A percentile compares a stretch with the other conserved stretches of the same genome.
Conservation (phyloP, 768 basidiomycete genomes). For the Suillus sp. region DNA sequence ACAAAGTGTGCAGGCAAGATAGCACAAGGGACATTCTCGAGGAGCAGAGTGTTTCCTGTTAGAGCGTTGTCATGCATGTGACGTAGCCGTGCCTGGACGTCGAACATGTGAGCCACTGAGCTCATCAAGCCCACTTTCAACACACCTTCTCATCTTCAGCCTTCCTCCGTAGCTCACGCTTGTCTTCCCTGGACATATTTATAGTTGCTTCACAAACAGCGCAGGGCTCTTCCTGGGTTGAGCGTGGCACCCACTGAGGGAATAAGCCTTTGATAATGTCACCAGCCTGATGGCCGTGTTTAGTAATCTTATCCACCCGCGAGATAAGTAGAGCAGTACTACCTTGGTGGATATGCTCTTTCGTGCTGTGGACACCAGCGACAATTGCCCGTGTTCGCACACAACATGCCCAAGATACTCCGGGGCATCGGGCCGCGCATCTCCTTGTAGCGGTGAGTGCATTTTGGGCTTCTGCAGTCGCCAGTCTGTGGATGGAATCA, state of each 20-base stretch:
- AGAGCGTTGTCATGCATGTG: conserved; percentile 61
- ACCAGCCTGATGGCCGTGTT: conserved; percentile 49
- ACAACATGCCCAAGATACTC: conserved; percentile 60
- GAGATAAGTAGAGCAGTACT: conserved; percentile 16
- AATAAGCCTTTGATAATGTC: conserved; percentile 57
- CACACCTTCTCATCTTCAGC: conserved; percentile 81
- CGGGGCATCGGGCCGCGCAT: conserved; percentile 66
- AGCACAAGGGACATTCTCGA: conserved; percentile 55
- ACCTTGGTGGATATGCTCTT: conserved; percentile 66
- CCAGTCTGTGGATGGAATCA: conserved; percentile 60
- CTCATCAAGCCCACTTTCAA: conserved; percentile 7
- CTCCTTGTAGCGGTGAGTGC: conserved; percentile 58
- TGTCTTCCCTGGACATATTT: conserved; percentile 61
- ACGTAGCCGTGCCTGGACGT: conserved; percentile 61
- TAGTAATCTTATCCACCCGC: conserved; percentile 5
- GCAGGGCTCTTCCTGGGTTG: conserved; percentile 56
- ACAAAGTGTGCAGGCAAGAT: conserved; percentile 64
- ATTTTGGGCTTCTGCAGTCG: conserved; percentile 69
- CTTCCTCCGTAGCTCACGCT: conserved; percentile 58
- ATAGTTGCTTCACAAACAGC: conserved; percentile 60
- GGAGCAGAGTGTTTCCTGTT: conserved; percentile 44
- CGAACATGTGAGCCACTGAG: conserved; percentile 14
- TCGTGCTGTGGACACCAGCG: conserved; percentile 56
- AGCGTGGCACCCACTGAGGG: conserved; percentile 63
- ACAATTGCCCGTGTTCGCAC: conserved; percentile 72